Evolutionary conservation across 345 rosid species (phyloP), one percentile per base, ranked within the genome.

Genomic region (Excoecaria cochinchinensis): DNA sequence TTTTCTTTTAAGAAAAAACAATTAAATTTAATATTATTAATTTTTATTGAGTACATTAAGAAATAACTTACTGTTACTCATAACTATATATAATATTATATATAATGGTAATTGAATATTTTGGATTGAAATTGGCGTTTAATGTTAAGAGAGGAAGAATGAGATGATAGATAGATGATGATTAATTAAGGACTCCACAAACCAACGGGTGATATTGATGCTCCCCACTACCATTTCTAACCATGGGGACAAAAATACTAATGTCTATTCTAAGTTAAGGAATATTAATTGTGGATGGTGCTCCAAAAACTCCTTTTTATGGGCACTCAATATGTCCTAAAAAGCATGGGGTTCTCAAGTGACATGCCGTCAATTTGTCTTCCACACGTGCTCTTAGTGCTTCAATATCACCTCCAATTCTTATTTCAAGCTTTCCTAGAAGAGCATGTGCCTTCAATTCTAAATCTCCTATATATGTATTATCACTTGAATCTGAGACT

Each of bases 281-380:
- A 17, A 50, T 52, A 77, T 21, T 55, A 65, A 69, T 46, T 44
- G 77, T 65, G 21, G 55, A 5, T 50, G 73, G 82, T 76, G 82
- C 83, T 76, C 80, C 74, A 66, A 73, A 70, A 31, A 25, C n/a
- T 38, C 11, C 48, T 38, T 70, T 59, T 17, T 14, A 11, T 15
- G 40, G 52, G 46, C 73, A 55, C 69, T 36, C 70, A 67, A 44
- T 11, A 48, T 79, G 88, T 85, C 86, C 53, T 39, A 3, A 55
- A 81, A 82, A 85, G 84, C 63, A 81, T 14, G 65, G 84, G 47
- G 66, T 6, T 65, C 39, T 77, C 53, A 77, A 86, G 84, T 76
- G 75, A 71, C 11, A n/a, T 82, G 84, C 87, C 85, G 89, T 84
- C 87, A 74, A 84, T 6, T 78, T 86, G 89, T 82, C 87, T 76